phyloP scores from a whole-genome alignment of 2,329 filamentous ascomycete genomes.

The Pseudofabraea citricarpa region DNA sequence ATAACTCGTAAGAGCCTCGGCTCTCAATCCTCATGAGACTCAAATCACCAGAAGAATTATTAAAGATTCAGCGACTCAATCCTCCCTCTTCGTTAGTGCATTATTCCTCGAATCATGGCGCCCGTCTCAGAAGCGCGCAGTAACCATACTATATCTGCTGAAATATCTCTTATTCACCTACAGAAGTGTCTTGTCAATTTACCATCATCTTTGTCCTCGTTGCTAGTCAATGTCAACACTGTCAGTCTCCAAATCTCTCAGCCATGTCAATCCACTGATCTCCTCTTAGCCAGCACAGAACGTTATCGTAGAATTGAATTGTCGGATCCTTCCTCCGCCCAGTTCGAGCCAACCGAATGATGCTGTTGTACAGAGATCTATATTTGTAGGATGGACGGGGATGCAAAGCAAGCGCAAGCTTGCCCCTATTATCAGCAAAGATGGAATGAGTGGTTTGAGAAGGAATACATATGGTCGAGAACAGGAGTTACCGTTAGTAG shows the following conservation, averaged over 20 bases:
- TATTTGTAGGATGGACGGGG: constrained; percentile 94
- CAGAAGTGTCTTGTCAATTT: constrained; percentile 96
- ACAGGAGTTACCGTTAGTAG: constrained; percentile 72
- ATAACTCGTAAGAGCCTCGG: too few relatives aligned
- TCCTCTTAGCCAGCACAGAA: constrained; percentile 74
- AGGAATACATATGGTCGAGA: constrained; percentile 55
- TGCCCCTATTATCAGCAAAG: constrained; percentile 66
- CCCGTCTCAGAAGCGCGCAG: constrained; percentile 34
- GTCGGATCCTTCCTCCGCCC: constrained; percentile 53
- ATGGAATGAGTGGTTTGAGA: constrained; percentile 61
- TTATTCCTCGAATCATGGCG: constrained; percentile 18
- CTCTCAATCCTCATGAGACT: too few relatives aligned
- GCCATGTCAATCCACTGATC: constrained; percentile 1
- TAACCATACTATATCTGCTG: constrained; percentile 64
- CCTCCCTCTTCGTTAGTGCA: background rate
- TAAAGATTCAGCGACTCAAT: too few relatives aligned
- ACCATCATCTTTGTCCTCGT: constrained; percentile 74
- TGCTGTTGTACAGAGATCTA: constrained; percentile 55
- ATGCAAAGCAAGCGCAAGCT: constrained; percentile 89
- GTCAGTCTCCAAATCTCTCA: constrained; percentile 44
- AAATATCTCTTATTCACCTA: constrained; percentile 79
- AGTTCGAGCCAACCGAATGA: constrained; percentile 38
- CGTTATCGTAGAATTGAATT: constrained; percentile 89
- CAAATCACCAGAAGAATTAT: too few relatives aligned
- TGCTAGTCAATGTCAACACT: constrained; percentile 85